Evolutionary conservation across 805 yeast species (phyloP).

Genomic region (Allodekkera sacchari): DNA sequence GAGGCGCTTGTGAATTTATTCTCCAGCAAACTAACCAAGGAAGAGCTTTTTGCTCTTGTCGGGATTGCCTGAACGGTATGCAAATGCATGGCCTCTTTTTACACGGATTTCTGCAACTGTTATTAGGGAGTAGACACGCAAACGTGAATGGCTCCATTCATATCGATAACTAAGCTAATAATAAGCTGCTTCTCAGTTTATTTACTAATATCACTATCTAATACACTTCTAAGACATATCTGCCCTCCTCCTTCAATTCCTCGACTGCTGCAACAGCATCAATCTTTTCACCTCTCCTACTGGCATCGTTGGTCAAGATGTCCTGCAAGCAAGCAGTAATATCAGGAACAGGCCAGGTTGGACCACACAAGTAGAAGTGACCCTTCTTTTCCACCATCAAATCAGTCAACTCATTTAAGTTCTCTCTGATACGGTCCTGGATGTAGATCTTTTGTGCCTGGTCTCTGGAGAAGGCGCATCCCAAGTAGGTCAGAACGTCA

Average conservation of each 20-base stretch:
- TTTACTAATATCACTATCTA: constrained; percentile 33
- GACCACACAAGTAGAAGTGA: constrained; percentile 94
- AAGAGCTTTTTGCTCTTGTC: constrained; percentile 9
- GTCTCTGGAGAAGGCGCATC: constrained; percentile 97
- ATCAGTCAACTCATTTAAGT: constrained; percentile 60
- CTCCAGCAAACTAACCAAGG: constrained; percentile 7
- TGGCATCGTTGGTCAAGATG: constrained; percentile 66
- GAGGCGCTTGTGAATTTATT: constrained; percentile 5
- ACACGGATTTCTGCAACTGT: too few species aligned
- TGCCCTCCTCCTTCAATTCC: constrained; percentile 85
- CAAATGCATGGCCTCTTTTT: too few species aligned
- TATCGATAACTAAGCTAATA: neutral
- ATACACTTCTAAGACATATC: constrained; percentile 91
- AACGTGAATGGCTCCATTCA: too few species aligned
- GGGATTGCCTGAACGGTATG: constrained; percentile 7
- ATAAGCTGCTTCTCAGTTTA: too few species aligned
- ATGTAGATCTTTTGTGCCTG: constrained; percentile 92
- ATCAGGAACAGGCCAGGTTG: constrained; percentile 99
- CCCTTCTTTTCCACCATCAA: constrained; percentile 77
- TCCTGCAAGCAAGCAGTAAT: constrained; percentile 85
- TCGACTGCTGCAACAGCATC: constrained; percentile 79
- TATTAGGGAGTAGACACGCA: too few species aligned
- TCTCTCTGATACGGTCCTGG: constrained; percentile 85
- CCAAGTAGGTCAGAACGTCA: constrained; percentile 85
- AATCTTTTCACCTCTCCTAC: constrained; percentile 51